Conservation (phyloP, 225 moss, liverwort and hornwort species). For the Marchantia paleacea region DNA sequence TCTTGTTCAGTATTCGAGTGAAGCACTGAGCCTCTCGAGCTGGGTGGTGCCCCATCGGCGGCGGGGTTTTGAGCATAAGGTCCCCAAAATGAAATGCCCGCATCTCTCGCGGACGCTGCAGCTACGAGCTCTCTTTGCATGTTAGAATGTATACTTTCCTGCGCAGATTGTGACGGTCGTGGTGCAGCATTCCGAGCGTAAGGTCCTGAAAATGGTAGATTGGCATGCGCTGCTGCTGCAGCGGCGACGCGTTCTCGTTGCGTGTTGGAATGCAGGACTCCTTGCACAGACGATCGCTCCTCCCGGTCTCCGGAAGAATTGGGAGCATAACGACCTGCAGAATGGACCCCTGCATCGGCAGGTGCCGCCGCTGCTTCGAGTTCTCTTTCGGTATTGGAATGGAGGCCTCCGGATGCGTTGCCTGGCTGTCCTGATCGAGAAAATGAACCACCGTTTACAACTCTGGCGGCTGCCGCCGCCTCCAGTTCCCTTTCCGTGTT, state of each 20-base stretch:
- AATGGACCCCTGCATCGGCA: neutral
- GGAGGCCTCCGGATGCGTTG: neutral
- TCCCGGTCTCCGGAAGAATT: too few species aligned
- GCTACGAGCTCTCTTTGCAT: neutral
- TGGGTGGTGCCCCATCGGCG: neutral
- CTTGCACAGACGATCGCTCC: too few species aligned
- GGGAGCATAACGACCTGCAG: neutral
- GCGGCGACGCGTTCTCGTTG: neutral
- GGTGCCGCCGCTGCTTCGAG: neutral
- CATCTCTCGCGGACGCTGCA: neutral
- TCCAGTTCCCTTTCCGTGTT: constrained; percentile 8
- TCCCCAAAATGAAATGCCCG: neutral
- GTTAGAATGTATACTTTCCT: neutral
- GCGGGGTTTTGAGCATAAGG: neutral
- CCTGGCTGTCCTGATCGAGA: too few species aligned
- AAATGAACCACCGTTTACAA: neutral
- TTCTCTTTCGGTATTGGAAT: neutral
- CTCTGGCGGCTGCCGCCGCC: neutral
- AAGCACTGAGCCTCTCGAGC: neutral
- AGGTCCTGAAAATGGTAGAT: neutral
- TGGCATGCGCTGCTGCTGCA: too few species aligned
- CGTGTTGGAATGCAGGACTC: neutral
- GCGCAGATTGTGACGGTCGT: neutral
- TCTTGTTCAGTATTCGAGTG: neutral
- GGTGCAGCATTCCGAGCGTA: neutral